Base-by-base conservation (phyloP, 129 eudicot genomes). In the carrot (Daucus carota) region DNA sequence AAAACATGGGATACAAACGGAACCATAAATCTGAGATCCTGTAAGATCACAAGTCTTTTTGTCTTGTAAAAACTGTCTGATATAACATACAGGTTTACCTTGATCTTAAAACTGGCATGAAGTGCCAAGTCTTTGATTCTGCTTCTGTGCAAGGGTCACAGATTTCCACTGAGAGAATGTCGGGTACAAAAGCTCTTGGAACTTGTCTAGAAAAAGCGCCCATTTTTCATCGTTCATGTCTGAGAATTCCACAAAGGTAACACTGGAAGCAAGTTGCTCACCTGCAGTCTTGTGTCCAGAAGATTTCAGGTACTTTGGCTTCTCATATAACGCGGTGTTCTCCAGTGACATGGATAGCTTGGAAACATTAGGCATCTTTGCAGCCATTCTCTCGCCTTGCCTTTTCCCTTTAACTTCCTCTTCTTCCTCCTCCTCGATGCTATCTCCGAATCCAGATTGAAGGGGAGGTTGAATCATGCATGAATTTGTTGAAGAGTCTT, bases 301-400 rank as follows among this genome's bases (percentile, higher is more conserved):
- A 6, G 92, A 93, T 3, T 90, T 87, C 31, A 38, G 80, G 73
- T 28, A 82, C 78, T 84, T 86, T 68, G 80, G 72, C 73, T 75
- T 86, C 76, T 84, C 90, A 70, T 91, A 91, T 26, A 87, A 73
- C 76, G 85, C 79, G 15, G 81, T 76, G 66, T 73, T 74, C 80
- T 85, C 84, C 6, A 88, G 82, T 10, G 91, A 85, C 85, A 80
- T 81, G 14, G 96, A 88, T 38, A 90, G 75, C 63, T 84, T 87
- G n/a, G 90, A 76, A 57, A 85, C 71, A 45, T 47, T 65, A 40
- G 81, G 79, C 47, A 60, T 38, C 81, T 81, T 81, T 54, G 45
- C 82, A 0, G 63, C 46, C 38, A 38, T 59, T 6, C 78, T 28
- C 31, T n/a, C 9, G 63, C n/a, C 83, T 65, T 32, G 50, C 32